Evolutionary conservation across 2,329 filamentous ascomycete genomes (phyloP).

Genomic region (Exophiala oligosperma): DNA sequence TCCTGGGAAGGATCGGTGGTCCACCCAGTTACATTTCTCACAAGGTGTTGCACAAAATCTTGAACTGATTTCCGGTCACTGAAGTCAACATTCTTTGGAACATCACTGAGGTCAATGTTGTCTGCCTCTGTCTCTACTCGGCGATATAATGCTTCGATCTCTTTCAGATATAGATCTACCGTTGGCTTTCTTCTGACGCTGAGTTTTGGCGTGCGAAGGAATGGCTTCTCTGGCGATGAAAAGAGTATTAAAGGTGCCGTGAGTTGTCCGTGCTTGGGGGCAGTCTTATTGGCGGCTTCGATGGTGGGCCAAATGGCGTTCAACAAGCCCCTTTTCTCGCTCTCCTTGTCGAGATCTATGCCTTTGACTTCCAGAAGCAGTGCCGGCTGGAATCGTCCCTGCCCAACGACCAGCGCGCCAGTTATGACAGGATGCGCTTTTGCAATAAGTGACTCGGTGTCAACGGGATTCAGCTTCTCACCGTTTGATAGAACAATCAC

Average conservation of each 20-base stretch:
- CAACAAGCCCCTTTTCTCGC: not conserved
- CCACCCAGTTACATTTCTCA: too few relatives aligned
- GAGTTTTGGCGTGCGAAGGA: not conserved
- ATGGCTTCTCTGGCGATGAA: not conserved
- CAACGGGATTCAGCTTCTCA: slow-evolving; percentile 50
- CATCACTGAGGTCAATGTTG: too few relatives aligned
- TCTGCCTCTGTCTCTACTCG: too few relatives aligned
- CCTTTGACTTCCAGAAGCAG: not conserved
- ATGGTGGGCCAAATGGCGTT: not conserved
- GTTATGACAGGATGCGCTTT: slow-evolving; percentile 1
- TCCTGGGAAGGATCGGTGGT: not conserved
- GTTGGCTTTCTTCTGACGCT: too few relatives aligned
- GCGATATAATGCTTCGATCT: too few relatives aligned
- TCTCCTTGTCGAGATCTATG: too few relatives aligned
- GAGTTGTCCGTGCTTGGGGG: not conserved
- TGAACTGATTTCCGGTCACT: too few relatives aligned
- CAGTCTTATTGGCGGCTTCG: not conserved
- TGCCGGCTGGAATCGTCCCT: slow-evolving; percentile 1
- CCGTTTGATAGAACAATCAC: slow-evolving; percentile 50
- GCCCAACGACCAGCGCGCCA: not conserved
- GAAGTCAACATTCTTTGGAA: too few relatives aligned
- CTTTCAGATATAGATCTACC: too few relatives aligned
- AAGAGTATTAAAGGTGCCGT: not conserved
- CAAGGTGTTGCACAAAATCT: too few relatives aligned
- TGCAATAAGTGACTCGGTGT: slow-evolving; percentile 53